Conservation (phyloP, 2,329 filamentous ascomycete species). For the Penicillium sp. region DNA sequence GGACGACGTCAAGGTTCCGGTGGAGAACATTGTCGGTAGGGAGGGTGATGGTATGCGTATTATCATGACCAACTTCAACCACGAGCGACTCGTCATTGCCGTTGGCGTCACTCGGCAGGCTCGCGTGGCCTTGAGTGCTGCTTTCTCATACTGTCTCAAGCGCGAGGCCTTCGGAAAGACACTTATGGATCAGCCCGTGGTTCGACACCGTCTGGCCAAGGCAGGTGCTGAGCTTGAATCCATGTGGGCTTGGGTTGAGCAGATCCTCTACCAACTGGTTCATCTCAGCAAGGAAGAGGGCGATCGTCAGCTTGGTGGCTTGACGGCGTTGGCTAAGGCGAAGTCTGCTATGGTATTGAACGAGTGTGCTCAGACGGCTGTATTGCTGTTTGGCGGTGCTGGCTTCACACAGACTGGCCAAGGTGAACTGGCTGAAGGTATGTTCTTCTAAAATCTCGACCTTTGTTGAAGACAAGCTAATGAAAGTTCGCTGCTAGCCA, state of each 20-base stretch:
- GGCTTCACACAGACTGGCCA: conserved; percentile 67
- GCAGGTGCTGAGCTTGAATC: conserved; percentile 65
- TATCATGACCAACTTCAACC: conserved; percentile 77
- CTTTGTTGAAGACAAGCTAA: conserved; percentile 19
- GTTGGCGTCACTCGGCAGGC: conserved; percentile 62
- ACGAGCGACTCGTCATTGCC: conserved; percentile 66
- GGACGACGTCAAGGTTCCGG: conserved; percentile 68
- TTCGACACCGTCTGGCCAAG: conserved; percentile 68
- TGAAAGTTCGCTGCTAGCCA: conserved; percentile 45
- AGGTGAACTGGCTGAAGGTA: conserved; percentile 67
- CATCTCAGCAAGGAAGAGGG: conserved; percentile 51
- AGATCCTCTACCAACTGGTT: conserved; percentile 65
- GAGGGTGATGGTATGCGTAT: conserved; percentile 71
- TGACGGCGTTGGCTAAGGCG: conserved; percentile 70
- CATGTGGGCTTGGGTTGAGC: conserved; percentile 69
- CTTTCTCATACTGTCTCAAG: conserved; percentile 62
- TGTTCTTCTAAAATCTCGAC: conserved; percentile 29
- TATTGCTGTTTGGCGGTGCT: conserved; percentile 70
- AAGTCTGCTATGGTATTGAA: conserved; percentile 68
- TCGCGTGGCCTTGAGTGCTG: conserved; percentile 56
- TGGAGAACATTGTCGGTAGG: conserved; percentile 64
- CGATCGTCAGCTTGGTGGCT: conserved; percentile 59
- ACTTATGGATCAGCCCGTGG: conserved; percentile 70
- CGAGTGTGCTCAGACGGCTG: conserved; percentile 65
- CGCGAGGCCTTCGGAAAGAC: conserved; percentile 65